These are phyloP conservation scores for Betula pendula DNA, from an alignment of 306 rosid genomes.

Conservation along the genomic window DNA sequence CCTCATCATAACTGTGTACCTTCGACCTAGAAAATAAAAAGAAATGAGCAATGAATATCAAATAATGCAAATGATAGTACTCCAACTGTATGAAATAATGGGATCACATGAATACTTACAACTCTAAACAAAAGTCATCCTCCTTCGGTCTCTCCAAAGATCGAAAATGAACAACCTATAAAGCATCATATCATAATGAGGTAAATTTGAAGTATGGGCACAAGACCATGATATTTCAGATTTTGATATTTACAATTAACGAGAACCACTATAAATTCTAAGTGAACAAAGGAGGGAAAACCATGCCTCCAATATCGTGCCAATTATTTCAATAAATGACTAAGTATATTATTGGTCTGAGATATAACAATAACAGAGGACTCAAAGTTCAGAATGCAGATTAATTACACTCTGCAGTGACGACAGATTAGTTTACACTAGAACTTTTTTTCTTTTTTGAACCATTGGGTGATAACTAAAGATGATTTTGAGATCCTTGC, in stretches of 20 bases:
- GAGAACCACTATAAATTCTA: neutral
- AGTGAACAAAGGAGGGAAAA: neutral
- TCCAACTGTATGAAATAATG: neutral
- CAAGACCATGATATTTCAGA: neutral
- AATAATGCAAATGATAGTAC: neutral
- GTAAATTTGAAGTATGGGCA: neutral
- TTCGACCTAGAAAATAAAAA: conserved; percentile 51
- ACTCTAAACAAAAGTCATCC: conserved; percentile 76
- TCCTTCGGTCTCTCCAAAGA: conserved; percentile 87
- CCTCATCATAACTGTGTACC: conserved; percentile 63
- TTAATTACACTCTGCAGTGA: neutral
- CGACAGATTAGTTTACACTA: neutral
- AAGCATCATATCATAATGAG: conserved; percentile 19
- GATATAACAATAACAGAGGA: neutral
- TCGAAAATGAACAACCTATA: conserved; percentile 88
- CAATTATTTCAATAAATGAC: neutral
- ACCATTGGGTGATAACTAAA: neutral
- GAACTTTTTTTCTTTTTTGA: neutral
- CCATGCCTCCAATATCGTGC: neutral
- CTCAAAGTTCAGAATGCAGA: neutral
- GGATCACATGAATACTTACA: conserved; percentile 50
- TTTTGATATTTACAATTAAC: neutral
- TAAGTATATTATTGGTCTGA: neutral
- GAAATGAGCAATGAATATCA: neutral
- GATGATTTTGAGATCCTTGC: neutral